phyloP scores from a whole-genome alignment of 177 flowering plant genomes.

The Vitis hybrid region DNA sequence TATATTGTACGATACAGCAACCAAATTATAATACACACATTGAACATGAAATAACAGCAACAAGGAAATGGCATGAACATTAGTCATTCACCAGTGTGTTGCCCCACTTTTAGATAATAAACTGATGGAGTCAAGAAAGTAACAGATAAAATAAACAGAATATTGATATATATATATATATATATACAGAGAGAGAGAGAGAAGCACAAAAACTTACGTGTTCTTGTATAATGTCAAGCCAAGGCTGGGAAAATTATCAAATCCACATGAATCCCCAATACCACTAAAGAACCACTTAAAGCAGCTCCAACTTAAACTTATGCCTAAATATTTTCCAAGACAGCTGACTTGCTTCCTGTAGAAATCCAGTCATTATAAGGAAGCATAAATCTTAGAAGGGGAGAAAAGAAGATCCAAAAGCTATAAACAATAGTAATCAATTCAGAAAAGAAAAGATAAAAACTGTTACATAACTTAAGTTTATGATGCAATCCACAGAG shows the following conservation, averaged over 20 bases:
- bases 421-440: too few species aligned
- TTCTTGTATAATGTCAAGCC: conserved; percentile 72
- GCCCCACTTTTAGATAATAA: too few species aligned
- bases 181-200: neutral
- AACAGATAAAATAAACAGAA: neutral
- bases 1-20: too few species aligned
- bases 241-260: conserved; percentile 85
- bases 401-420: neutral
- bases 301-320: conserved; percentile 82
- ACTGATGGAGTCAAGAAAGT: too few species aligned
- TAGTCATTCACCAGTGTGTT: too few species aligned
- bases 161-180: neutral
- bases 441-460: too few species aligned
- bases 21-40: too few species aligned
- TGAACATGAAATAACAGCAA: neutral
- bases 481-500: too few species aligned
- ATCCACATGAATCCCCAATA: conserved; percentile 89
- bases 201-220: conserved; percentile 51
- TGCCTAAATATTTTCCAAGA: conserved; percentile 82
- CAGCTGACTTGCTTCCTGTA: conserved; percentile 80
- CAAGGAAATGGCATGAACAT: neutral
- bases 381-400: neutral
- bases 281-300: conserved; percentile 99
- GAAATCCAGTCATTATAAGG: neutral
- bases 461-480: too few species aligned